These are phyloP conservation scores for Pleurotus djamor DNA, from an alignment of 768 basidiomycete genomes.

Conservation along the genomic window DNA sequence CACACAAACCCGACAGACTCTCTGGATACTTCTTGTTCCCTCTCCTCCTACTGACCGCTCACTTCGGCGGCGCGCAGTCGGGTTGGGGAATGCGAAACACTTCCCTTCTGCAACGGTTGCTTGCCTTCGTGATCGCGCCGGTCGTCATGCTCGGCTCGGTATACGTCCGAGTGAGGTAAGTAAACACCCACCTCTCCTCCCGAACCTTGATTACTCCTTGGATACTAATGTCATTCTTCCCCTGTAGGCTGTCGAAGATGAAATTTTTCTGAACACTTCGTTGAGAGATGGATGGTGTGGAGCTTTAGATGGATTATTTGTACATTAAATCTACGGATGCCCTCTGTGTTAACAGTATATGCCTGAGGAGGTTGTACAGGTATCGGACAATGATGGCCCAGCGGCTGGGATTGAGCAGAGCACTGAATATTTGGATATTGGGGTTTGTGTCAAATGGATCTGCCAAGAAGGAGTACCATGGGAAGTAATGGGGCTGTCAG, in stretches of 20 bases:
- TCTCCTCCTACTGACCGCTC: conserved; percentile 54
- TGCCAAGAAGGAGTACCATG: too few species aligned
- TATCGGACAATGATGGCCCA: too few species aligned
- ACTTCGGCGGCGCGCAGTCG: conserved; percentile 75
- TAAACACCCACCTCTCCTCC: not conserved
- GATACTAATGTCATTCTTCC: not conserved
- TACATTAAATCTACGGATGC: not conserved
- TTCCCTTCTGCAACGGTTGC: conserved; percentile 32
- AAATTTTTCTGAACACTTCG: too few species aligned
- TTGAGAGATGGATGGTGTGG: too few species aligned
- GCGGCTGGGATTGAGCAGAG: too few species aligned
- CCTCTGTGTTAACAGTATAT: not conserved
- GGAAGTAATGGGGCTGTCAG: too few species aligned
- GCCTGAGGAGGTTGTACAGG: too few species aligned
- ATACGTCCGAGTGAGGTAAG: conserved; percentile 52
- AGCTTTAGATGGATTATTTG: not conserved
- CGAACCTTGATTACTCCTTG: too few species aligned
- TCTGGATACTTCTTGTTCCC: conserved; percentile 78
- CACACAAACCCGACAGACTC: not conserved
- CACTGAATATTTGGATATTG: too few species aligned
- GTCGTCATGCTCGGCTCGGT: conserved; percentile 39
- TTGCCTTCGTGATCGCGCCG: conserved; percentile 59
- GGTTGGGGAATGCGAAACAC: conserved; percentile 46
- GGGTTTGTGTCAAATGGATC: too few species aligned
- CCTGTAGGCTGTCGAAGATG: conserved; percentile 65